Evolutionary conservation across 345 rosid genomes (phyloP).

Genomic region (Arabidopsis suecica): DNA sequence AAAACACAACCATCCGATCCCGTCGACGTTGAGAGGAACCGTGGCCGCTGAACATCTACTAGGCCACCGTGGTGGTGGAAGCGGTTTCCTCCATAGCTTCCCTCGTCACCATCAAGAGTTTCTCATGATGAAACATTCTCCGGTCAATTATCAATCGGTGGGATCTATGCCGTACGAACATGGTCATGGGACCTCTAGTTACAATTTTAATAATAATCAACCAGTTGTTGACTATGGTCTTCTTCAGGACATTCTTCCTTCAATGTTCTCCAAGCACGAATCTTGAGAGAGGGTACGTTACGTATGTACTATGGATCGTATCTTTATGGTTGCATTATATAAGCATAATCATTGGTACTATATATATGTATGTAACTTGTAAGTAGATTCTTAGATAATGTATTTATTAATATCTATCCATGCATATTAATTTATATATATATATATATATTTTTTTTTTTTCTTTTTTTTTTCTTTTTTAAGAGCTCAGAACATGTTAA

Average conservation of each 20-base stretch:
- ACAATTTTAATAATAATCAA: not conserved
- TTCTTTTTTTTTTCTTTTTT: too few relatives aligned
- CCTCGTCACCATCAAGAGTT: constrained; percentile 36
- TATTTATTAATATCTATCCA: not conserved
- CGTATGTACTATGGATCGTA: not conserved
- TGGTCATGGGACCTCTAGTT: constrained; percentile 18
- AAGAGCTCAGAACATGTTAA: too few relatives aligned
- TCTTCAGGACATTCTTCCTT: constrained; percentile 47
- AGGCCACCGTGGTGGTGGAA: constrained; percentile 27
- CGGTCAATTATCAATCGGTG: constrained; percentile 8
- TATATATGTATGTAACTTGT: not conserved
- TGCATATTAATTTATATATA: constrained; percentile 10
- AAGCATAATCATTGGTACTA: not conserved
- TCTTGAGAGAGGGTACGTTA: constrained; percentile 19
- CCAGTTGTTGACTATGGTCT: constrained; percentile 46
- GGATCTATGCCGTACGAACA: constrained; percentile 21
- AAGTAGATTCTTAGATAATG: not conserved
- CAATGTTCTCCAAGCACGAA: constrained; percentile 39
- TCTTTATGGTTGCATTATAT: not conserved
- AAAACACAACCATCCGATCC: constrained; percentile 76
- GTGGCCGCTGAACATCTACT: constrained; percentile 33
- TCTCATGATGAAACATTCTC: constrained; percentile 26
- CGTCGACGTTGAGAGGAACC: constrained; percentile 64
- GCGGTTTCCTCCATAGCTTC: constrained; percentile 20
- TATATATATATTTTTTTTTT: too few relatives aligned